Evolutionary conservation across 805 yeast genomes (phyloP).

Genomic region (Kodamaea restingae): DNA sequence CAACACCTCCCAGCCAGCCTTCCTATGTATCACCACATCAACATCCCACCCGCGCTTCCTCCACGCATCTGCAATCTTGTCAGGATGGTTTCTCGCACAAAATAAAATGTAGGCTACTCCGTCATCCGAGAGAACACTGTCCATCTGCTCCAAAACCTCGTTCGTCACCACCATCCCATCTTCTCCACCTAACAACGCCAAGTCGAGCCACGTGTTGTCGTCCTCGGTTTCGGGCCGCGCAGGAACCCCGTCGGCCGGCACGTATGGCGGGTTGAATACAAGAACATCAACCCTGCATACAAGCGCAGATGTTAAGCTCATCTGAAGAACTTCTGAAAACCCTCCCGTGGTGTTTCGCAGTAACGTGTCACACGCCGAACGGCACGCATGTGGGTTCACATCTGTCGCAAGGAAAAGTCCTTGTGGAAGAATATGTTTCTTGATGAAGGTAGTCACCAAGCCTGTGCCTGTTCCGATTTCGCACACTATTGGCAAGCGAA

Average conservation of each 20-base stretch:
- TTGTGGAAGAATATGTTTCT: conserved; percentile 48
- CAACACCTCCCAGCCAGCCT: conserved; percentile 95
- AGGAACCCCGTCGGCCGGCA: conserved; percentile 81
- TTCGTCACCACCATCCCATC: conserved; percentile 89
- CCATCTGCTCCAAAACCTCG: conserved; percentile 52
- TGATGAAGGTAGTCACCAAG: conserved; percentile 73
- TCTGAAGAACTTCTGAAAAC: conserved; percentile 38
- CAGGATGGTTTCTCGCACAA: conserved; percentile 88
- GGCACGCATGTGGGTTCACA: conserved; percentile 74
- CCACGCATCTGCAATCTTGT: conserved; percentile 50
- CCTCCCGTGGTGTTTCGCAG: conserved; percentile 6
- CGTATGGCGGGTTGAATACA: conserved; percentile 94
- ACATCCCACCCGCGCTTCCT: conserved; percentile 48
- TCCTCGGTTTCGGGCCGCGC: conserved; percentile 41
- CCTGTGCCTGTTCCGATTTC: conserved; percentile 96
- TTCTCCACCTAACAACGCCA: conserved; percentile 85
- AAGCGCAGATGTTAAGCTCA: conserved; percentile 53
- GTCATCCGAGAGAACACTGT: conserved; percentile 43
- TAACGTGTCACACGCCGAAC: conserved; percentile 29
- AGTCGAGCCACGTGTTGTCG: conserved; percentile 72
- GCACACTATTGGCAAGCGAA: conserved; percentile 49
- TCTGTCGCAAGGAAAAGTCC: conserved; percentile 69
- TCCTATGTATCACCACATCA: conserved; percentile 54
- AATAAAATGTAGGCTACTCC: conserved; percentile 89
- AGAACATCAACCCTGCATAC: conserved; percentile 57